Percentiles rank a stretch among this genome's conserved stretches.
Evolutionary conservation across 2,329 filamentous ascomycete genomes (phyloP).

Genomic region (Colletotrichum spinosum): DNA sequence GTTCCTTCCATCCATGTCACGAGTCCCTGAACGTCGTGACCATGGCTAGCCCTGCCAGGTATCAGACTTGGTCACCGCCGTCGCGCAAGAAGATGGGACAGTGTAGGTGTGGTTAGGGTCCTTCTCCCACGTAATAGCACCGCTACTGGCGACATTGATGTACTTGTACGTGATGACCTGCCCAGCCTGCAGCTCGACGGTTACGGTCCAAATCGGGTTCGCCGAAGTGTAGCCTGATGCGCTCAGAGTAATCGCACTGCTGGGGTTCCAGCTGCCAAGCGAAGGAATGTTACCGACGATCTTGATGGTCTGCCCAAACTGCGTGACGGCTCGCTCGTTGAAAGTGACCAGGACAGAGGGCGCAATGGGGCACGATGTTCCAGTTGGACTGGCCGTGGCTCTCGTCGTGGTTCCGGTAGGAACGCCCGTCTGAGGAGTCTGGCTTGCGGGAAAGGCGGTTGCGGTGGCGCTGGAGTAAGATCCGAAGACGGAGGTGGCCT

Average conservation of each 20-base stretch:
- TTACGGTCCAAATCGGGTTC: conserved; percentile 72
- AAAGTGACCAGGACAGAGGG: conserved; percentile 71
- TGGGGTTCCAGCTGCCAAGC: conserved; percentile 73
- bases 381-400: conserved; percentile 44
- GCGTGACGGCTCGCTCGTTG: conserved; percentile 67
- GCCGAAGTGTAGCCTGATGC: conserved; percentile 68
- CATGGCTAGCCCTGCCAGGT: conserved; percentile 46
- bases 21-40: not conserved
- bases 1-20: not conserved
- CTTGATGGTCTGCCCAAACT: conserved; percentile 73
- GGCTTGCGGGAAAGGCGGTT: conserved; percentile 61
- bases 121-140: conserved; percentile 72
- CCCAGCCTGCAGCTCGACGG: conserved; percentile 67
- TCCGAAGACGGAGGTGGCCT: conserved; percentile 57
- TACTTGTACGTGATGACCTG: conserved; percentile 75
- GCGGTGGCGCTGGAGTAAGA: conserved; percentile 63
- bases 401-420: conserved; percentile 40
- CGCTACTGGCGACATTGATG: conserved; percentile 67
- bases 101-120: conserved; percentile 64
- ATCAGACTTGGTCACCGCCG: conserved; percentile 44
- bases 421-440: conserved; percentile 55
- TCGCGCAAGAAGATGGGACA: conserved; percentile 46
- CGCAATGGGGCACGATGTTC: conserved; percentile 43
- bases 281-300: conserved; percentile 68
- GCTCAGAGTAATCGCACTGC: conserved; percentile 65